phyloP scores from a whole-genome alignment of 352 stramenopile species.

The Phytophthora brassicae region DNA sequence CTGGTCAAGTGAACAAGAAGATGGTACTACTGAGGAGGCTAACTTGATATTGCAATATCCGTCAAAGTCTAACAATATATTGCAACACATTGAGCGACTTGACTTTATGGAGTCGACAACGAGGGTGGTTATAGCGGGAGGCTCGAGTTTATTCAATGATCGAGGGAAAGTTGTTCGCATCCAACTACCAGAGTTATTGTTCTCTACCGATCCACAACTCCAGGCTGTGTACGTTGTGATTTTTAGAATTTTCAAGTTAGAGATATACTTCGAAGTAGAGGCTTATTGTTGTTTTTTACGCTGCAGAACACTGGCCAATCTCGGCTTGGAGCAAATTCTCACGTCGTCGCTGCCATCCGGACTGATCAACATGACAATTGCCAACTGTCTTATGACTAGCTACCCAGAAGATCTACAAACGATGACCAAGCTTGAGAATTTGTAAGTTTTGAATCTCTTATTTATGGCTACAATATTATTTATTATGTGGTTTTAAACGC shows the following conservation, averaged over 20 bases:
- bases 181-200: slow-evolving; percentile 33
- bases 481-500: too few species aligned
- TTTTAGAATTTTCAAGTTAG: too few species aligned
- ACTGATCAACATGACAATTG: slow-evolving; percentile 53
- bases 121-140: slow-evolving; percentile 46
- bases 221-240: slow-evolving; percentile 36
- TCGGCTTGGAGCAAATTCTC: slow-evolving; percentile 46
- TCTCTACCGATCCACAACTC: slow-evolving; percentile 39
- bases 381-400: slow-evolving; percentile 57
- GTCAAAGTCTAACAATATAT: slow-evolving; percentile 40
- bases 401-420: slow-evolving; percentile 48
- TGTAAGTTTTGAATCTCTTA: slow-evolving; percentile 38
- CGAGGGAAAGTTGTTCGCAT: slow-evolving; percentile 50
- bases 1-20: slow-evolving; percentile 21
- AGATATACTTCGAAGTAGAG: too few species aligned
- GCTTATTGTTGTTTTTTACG: slow-evolving; percentile 1
- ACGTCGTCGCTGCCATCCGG: slow-evolving; percentile 39
- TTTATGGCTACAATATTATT: too few species aligned
- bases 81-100: slow-evolving; percentile 42
- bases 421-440: slow-evolving; percentile 47
- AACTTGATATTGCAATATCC: slow-evolving; percentile 36
- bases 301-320: slow-evolving; percentile 47
- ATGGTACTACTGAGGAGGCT: background rate
- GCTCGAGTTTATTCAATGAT: slow-evolving; percentile 43
- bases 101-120: slow-evolving; percentile 36